Percentiles rank a stretch among this genome's conserved stretches.
Conservation (phyloP, 1,284 basidiomycete genomes). For the Pholiota adiposa region DNA sequence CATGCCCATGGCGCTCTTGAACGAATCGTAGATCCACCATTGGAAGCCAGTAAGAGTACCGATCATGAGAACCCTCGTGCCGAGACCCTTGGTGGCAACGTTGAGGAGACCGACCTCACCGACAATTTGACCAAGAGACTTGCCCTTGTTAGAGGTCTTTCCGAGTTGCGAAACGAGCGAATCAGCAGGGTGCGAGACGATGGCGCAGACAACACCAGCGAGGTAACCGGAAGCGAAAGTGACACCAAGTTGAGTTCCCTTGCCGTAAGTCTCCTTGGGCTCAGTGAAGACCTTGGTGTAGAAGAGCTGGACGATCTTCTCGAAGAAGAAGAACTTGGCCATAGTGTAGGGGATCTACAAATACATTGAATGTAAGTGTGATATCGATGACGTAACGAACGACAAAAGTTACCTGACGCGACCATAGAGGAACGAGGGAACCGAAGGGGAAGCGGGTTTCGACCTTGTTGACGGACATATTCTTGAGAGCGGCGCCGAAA, state of each 20-base stretch:
- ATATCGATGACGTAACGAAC: neutral
- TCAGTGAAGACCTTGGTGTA: slow-evolving; percentile 76
- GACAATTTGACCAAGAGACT: slow-evolving; percentile 67
- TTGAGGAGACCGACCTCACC: slow-evolving; percentile 64
- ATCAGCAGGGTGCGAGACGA: slow-evolving; percentile 85
- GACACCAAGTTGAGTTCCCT: slow-evolving; percentile 76
- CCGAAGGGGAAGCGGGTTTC: slow-evolving; percentile 84
- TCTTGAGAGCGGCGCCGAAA: slow-evolving; percentile 68
- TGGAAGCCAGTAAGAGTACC: slow-evolving; percentile 83
- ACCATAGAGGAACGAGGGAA: slow-evolving; percentile 82
- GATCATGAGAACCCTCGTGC: slow-evolving; percentile 82
- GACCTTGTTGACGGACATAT: slow-evolving; percentile 65
- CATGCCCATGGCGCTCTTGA: slow-evolving; percentile 80
- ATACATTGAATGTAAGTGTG: slow-evolving; percentile 4
- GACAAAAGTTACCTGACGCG: slow-evolving; percentile 65
- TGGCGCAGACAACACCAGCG: slow-evolving; percentile 80
- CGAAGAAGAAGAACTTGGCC: slow-evolving; percentile 89
- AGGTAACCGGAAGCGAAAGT: slow-evolving; percentile 84
- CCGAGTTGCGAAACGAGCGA: slow-evolving; percentile 80
- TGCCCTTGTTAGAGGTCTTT: slow-evolving; percentile 79
- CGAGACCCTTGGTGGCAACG: slow-evolving; percentile 80
- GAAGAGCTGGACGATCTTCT: slow-evolving; percentile 78
- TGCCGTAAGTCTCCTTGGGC: slow-evolving; percentile 74
- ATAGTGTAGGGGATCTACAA: slow-evolving; percentile 82
- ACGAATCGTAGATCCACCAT: slow-evolving; percentile 89